Base-by-base conservation (phyloP, 2,329 filamentous ascomycete species). In the Clarireedia paspali region DNA sequence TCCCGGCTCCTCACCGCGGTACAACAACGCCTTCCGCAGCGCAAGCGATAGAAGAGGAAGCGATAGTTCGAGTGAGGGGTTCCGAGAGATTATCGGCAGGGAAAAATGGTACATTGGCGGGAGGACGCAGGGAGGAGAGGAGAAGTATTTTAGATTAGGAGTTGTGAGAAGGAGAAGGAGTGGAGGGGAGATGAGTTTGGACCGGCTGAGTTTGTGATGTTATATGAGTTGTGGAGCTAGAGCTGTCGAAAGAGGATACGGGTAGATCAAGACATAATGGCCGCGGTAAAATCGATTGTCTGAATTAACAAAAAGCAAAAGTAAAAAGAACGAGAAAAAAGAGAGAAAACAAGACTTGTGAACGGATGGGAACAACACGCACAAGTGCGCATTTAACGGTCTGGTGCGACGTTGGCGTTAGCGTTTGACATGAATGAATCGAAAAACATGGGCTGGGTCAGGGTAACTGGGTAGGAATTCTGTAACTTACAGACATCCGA, bases 21-120 rank as follows among this genome's bases (percentile, higher is more conserved):
- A 27, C 4, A 5, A 45, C 14, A 54, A 54, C 9, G 27, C 20
- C 34, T 53, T 27, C 30, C 30, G 44, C 10, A 36, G 14, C 47
- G 4, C 48, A 5, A 48, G 27, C 5, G 52, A 54, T 34, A 57
- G 68, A 47, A 59, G 88, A 55, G 88, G 87, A 26, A 89, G 85
- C 63, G 87, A 91, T 63, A 89, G 84, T 70, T 87, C 82, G 60
- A 84, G 79, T 53, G 88, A 91, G 66, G 88, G 87, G 1, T 91
- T 91, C 69, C 76, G 86, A 52, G 87, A 91, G 59, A 84, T 84
- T 38, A 71, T 83, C 49, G 86, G 85, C 2, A 80, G 81, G 1
- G 88, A 91, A 62, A 90, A 88, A 72, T 89, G 87, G 85, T 91
- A 91, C 66, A 88, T 91, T 54, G 88, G 88, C 23, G 88, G 88